Evolutionary conservation across 371 early-diverging fungal genomes (phyloP), one percentile per base, ranked within the genome.

Genomic region (Haplosporangium sp.): DNA sequence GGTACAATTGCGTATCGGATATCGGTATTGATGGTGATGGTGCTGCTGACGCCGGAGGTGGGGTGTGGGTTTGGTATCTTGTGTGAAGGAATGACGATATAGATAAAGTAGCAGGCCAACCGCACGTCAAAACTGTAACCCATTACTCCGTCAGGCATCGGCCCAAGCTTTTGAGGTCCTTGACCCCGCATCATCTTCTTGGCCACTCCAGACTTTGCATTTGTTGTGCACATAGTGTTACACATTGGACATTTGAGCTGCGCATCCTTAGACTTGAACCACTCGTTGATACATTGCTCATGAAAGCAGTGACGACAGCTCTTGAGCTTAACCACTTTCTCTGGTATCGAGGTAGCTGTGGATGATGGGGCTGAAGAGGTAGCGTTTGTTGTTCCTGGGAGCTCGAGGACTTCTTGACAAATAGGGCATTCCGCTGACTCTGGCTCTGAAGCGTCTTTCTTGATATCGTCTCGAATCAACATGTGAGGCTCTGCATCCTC

Each of bases 161-260:
- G 82, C 3, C 82, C 82, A 2, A 81, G 60, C 53, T 79, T 79
- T 47, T 58, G 67, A 19, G 61, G 59, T 50, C 48, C 35, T 8
- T 63, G 53, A 2, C 73, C 63, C 7, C 27, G n/a, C n/a, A 78
- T 61, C 13, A 57, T 61, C 4, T 45, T 58, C 56, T 71, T 78
- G 61, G 79, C 40, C 0, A 52, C 67, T 15, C 59, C 67, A 0
- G 60, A 40, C 56, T 27, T 55, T 56, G 70, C 67, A 20, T 47
- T 59, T 1, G 63, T 65, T 42, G 69, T 65, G 38, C 82, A 81
- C 61, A 65, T 61, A 4, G 53, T 55, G 39, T 59, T 72, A 48
- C 82, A 81, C 75, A 81, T 66, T 10, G 82, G 82, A 11, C 82
- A 81, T 35, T 75, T 81, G 56, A 81, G 69, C 11, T 75, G 68